Percentiles rank a stretch among this genome's conserved stretches.
Evolutionary conservation across 2,329 filamentous ascomycete species (phyloP).

Genomic region (Pseudofabraea citricarpa): DNA sequence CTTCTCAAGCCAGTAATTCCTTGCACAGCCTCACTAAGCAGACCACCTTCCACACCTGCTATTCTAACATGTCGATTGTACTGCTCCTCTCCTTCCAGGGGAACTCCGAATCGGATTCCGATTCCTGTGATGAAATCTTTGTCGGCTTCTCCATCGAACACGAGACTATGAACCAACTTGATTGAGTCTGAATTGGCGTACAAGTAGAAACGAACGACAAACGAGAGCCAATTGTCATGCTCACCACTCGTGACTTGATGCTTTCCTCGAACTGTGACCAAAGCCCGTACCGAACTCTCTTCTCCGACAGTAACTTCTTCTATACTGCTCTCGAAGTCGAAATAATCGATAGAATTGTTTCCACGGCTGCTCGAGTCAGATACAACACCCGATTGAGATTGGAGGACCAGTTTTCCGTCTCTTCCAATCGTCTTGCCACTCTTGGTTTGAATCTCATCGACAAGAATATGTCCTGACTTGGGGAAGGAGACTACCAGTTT

Average conservation of each 20-base stretch:
- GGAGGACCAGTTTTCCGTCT: constrained; percentile 45
- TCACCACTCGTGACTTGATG: constrained; percentile 19
- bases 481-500: constrained; percentile 13
- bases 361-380: constrained; percentile 30
- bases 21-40: constrained; percentile 53
- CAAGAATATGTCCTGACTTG: constrained; percentile 9
- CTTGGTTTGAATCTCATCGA: constrained; percentile 12
- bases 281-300: constrained; percentile 34
- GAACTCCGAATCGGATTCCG: constrained; percentile 51
- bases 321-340: constrained; percentile 44
- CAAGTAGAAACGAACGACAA: constrained; percentile 52
- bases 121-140: constrained; percentile 49
- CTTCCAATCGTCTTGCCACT: constrained; percentile 13
- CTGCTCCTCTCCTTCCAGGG: constrained; percentile 44
- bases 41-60: constrained; percentile 47
- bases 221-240: constrained; percentile 45
- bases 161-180: constrained; percentile 48
- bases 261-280: constrained; percentile 36
- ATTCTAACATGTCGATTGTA: constrained; percentile 57
- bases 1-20: constrained; percentile 54
- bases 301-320: constrained; percentile 44
- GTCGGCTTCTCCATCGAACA: constrained; percentile 45
- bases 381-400: constrained; percentile 43
- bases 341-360: constrained; percentile 36
- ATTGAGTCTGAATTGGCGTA: constrained; percentile 53